Evolutionary conservation across 163 green algal species (phyloP), one percentile per base, ranked within the genome.

Genomic region (Scenedesmus sp.): DNA sequence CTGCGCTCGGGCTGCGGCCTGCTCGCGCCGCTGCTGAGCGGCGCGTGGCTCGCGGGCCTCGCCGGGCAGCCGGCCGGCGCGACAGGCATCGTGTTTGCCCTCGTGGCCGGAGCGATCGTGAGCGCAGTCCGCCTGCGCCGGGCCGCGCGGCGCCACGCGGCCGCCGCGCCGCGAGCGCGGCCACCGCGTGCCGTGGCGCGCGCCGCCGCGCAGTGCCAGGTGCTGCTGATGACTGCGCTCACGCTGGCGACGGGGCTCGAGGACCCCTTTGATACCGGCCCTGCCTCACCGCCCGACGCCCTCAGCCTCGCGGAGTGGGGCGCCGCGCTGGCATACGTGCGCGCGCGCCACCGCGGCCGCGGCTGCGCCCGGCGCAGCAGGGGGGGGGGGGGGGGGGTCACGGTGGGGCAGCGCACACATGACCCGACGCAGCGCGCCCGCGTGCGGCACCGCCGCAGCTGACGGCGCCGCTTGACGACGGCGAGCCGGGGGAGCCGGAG

Each of bases 231-330:
- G 58, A 72, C 39, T 20, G 31, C 72, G 31, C 29, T 65, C 9
- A 70, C 29, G 5, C 9, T 80, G 72, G 60, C 18, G 29, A 24
- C 62, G 42, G 26, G 54, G 45, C 58, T 80, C 22, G 72, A 80
- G 34, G 72, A 80, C 15, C 58, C 58, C 1, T 80, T 80, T 62
- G 72, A 70, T 44, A 80, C 57, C 45, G 57, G 58, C 50, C 18
- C 50, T 26, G 26, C 26, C 22, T 53, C 69, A 56, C 34, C 50
- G 31, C 72, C 72, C 24, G 72, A 80, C 47, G 62, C 58, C 3
- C 22, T 80, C 31, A 72, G 58, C 45, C 20, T 80, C 29, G 10
- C 47, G 20, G 72, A 80, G 72, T 70, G 60, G 28, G 60, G 51
- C n/a, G 44, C 71, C 60, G 54, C 42, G 34, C 44, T 80, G 20